A percentile compares a stretch with the other conserved stretches of the same genome.
Evolutionary conservation across 2,329 filamentous ascomycete species (phyloP).

Genomic region (Chlorencoelia australis): DNA sequence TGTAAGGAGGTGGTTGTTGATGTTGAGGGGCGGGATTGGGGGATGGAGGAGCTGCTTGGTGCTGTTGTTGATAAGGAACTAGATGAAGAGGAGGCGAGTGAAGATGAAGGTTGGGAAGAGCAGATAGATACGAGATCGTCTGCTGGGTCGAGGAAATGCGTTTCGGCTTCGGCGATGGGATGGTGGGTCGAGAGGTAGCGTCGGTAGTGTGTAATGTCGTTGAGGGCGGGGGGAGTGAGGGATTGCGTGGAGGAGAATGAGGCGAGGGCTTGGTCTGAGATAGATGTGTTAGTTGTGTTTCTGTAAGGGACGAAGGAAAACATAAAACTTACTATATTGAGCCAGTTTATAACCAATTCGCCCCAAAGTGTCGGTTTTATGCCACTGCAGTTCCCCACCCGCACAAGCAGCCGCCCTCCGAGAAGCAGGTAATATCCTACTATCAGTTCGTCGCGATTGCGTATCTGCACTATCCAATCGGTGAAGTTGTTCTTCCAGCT

Average conservation of each 20-base stretch:
- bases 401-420: slow-evolving; percentile 41
- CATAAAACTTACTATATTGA: slow-evolving; percentile 50
- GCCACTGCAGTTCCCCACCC: slow-evolving; percentile 47
- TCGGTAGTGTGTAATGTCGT: slow-evolving; percentile 43
- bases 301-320: background rate
- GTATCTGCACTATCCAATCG: slow-evolving; percentile 53
- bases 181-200: slow-evolving; percentile 43
- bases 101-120: slow-evolving; percentile 12
- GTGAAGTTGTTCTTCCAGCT: slow-evolving; percentile 70
- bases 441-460: slow-evolving; percentile 25
- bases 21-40: background rate
- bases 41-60: slow-evolving; percentile 3
- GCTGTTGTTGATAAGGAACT: slow-evolving; percentile 7
- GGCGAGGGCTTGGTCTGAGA: slow-evolving; percentile 45
- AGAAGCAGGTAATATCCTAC: slow-evolving; percentile 44
- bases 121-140: slow-evolving; percentile 24
- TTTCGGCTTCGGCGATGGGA: slow-evolving; percentile 48
- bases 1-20: background rate
- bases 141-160: slow-evolving; percentile 23
- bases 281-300: slow-evolving; percentile 3
- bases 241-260: slow-evolving; percentile 45
- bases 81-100: slow-evolving; percentile 4
- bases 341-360: slow-evolving; percentile 55
- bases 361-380: slow-evolving; percentile 49
- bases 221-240: slow-evolving; percentile 37